These are phyloP conservation scores for Puccinia hordei DNA, from an alignment of 1,284 basidiomycete species.

Conservation along the genomic window DNA sequence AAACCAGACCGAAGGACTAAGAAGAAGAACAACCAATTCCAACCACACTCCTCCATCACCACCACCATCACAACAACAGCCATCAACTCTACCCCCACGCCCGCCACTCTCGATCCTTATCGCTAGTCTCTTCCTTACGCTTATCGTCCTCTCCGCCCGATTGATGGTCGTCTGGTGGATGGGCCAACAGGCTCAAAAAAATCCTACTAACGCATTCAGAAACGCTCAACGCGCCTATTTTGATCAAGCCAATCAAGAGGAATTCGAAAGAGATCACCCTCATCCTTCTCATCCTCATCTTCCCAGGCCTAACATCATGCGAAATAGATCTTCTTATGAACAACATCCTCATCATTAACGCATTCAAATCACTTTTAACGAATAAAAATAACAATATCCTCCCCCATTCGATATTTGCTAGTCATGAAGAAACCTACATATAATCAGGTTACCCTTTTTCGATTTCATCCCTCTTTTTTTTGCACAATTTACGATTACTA, in stretches of 20 bases:
- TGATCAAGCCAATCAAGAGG: background rate
- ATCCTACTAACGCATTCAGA: conserved; percentile 16
- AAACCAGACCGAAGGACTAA: background rate
- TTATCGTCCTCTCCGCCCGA: conserved; percentile 24
- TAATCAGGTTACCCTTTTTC: no score
- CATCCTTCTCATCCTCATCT: background rate
- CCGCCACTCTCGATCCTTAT: conserved; percentile 28
- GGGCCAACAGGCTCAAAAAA: conserved; percentile 45
- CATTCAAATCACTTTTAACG: no score
- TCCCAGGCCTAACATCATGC: background rate
- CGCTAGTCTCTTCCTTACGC: conserved; percentile 34
- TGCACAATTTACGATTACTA: no score
- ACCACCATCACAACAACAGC: background rate
- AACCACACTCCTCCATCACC: background rate
- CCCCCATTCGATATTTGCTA: no score
- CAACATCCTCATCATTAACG: background rate
- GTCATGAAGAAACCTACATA: no score
- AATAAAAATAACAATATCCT: no score
- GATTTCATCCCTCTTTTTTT: no score
- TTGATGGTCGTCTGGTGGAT: conserved; percentile 49
- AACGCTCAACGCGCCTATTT: conserved; percentile 33
- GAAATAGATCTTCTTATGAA: background rate
- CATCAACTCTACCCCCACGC: conserved; percentile 2
- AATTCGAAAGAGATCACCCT: background rate
- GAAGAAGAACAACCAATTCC: background rate